Percentiles rank a stretch among this genome's conserved stretches.
These are phyloP conservation scores for Huntiella bhutanensis DNA, from an alignment of 2,329 filamentous ascomycete species.

Conservation along the genomic window DNA sequence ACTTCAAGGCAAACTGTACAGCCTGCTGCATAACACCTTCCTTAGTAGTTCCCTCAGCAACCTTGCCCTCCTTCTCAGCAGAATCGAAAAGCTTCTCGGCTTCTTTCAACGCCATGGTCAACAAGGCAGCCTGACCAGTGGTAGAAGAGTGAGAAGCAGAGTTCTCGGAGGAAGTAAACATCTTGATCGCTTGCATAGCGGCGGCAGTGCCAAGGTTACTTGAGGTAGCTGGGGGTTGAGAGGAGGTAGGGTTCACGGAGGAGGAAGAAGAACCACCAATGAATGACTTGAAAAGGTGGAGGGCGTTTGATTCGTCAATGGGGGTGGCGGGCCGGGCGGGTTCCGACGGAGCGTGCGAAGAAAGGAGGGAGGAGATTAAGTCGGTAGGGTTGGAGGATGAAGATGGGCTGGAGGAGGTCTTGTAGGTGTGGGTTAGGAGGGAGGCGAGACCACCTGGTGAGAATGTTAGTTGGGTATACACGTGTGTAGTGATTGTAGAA, in stretches of 20 bases:
- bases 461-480: neutral
- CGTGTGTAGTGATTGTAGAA: neutral
- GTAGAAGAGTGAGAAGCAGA: constrained; percentile 19
- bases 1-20: constrained; percentile 72
- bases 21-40: constrained; percentile 62
- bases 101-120: constrained; percentile 74
- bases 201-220: constrained; percentile 49
- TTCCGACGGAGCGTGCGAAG: constrained; percentile 31
- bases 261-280: constrained; percentile 26
- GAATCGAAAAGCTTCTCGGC: constrained; percentile 56
- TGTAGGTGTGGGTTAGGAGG: constrained; percentile 3
- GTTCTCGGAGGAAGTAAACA: constrained; percentile 43
- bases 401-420: constrained; percentile 8
- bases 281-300: constrained; percentile 56
- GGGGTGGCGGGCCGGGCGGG: constrained; percentile 30
- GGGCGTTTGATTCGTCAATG: constrained; percentile 38
- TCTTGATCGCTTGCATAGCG: constrained; percentile 64
- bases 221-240: constrained; percentile 22
- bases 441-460: no score
- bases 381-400: constrained; percentile 12
- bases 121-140: constrained; percentile 49
- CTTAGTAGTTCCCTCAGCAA: constrained; percentile 47
- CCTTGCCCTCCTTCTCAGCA: constrained; percentile 34
- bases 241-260: no score
- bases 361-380: constrained; percentile 22